Base-by-base conservation (phyloP, 768 basidiomycete genomes). In the Hygrophoropsis aurantiaca region DNA sequence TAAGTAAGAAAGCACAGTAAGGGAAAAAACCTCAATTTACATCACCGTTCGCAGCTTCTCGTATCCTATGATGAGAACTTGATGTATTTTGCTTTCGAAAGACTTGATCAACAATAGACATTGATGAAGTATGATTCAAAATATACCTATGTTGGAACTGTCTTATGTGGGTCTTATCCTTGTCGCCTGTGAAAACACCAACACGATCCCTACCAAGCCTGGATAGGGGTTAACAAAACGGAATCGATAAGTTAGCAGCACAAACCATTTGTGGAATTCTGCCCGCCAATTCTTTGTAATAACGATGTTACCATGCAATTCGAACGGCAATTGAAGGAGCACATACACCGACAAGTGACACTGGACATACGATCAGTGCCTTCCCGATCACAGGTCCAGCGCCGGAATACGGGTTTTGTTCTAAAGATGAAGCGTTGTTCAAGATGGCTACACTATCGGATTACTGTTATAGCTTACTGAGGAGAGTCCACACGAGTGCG, bases 241-340 rank as follows among this genome's bases (percentile, higher is more conserved):
- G 80, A 69, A 4, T 78, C 71, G 18, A 73, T 60, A 44, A 72
- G 72, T 63, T 64, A n/a, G n/a, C n/a, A n/a, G n/a, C 11, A 75
- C 85, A 24, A 71, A 83, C 94, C 97, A 99, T 71, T 98, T 98
- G 56, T 86, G 78, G 60, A 99, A 93, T 64, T 99, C 97, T 34
- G 82, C 84, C 62, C 82, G 87, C 97, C 97, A 99, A 61, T 97
- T 98, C 85, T 95, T 35, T 13, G 25, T 25, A 23, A 44, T 15
- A 33, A 33, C 35, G 21, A 24, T 36, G 13, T n/a, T 15, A 23
- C 39, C 19, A 39, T 39, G 18, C 5, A 30, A 52, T 37, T 33
- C 25, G 26, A 15, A 4, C 51, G n/a, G 23, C 15, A 25, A 30
- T 43, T 23, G 36, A n/a, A 30, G 7, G 39, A 32, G 25, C 4